Percentiles rank a stretch among this genome's conserved stretches.
These are phyloP conservation scores for Alternaria metachromatica DNA, from an alignment of 2,329 filamentous ascomycete species.

Conservation along the genomic window DNA sequence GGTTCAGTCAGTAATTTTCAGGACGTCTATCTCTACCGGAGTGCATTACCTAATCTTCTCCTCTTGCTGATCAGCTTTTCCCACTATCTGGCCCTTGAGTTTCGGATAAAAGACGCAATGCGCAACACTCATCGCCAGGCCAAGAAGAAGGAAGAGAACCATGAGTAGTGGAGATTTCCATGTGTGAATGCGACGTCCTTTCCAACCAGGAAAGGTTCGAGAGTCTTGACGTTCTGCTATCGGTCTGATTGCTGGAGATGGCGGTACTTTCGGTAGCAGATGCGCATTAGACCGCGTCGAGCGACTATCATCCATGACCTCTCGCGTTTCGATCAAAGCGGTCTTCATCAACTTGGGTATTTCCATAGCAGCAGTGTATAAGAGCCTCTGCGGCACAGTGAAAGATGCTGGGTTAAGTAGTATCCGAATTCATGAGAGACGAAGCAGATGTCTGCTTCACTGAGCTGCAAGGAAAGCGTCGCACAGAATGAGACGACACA, in stretches of 20 bases:
- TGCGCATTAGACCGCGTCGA: neutral
- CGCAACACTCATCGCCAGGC: neutral
- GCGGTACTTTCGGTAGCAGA: neutral
- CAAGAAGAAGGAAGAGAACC: neutral
- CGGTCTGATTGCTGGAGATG: neutral
- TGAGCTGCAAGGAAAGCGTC: neutral
- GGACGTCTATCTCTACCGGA: accelerated
- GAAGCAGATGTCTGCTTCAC: neutral
- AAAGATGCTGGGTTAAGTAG: neutral
- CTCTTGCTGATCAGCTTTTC: neutral
- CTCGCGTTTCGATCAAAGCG: neutral
- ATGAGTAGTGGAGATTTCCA: neutral
- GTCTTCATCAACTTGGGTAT: neutral
- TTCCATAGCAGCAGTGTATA: neutral
- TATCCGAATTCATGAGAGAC: neutral
- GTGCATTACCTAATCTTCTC: neutral
- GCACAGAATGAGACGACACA: neutral
- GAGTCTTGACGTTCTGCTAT: neutral
- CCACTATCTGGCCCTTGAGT: neutral
- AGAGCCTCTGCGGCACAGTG: neutral
- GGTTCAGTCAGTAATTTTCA: accelerated
- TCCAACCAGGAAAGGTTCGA: neutral
- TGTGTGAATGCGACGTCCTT: neutral
- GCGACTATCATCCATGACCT: neutral
- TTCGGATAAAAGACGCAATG: neutral